phyloP scores from a whole-genome alignment of 2,329 filamentous ascomycete genomes.

The Penicillium rolfsii region DNA sequence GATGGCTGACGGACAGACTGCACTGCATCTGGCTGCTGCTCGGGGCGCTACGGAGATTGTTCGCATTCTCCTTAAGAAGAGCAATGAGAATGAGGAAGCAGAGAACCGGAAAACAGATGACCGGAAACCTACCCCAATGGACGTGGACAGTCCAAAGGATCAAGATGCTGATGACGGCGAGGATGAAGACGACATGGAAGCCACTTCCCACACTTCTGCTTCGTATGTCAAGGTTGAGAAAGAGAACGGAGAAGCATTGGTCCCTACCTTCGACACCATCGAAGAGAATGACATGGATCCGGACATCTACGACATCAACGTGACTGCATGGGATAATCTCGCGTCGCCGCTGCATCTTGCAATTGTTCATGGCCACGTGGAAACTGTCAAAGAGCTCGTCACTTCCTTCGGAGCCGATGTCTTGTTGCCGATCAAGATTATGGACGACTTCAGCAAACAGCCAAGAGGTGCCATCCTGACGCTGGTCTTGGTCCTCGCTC shows the following conservation, averaged over 20 bases:
- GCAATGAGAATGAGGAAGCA: conserved; percentile 60
- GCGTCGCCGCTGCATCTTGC: conserved; percentile 77
- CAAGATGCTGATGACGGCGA: conserved; percentile 33
- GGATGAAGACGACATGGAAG: conserved; percentile 37
- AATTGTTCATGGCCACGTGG: conserved; percentile 71
- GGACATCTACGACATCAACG: conserved; percentile 78
- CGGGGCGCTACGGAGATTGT: conserved; percentile 71
- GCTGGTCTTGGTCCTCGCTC: conserved; percentile 66
- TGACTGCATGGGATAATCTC: conserved; percentile 77
- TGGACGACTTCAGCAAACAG: conserved; percentile 47
- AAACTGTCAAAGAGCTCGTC: conserved; percentile 70
- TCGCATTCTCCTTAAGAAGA: conserved; percentile 72
- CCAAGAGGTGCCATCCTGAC: conserved; percentile 68
- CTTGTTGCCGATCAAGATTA: conserved; percentile 72
- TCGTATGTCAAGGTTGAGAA: conserved; percentile 71
- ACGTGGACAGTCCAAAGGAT: conserved; percentile 30
- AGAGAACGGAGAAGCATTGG: conserved; percentile 28
- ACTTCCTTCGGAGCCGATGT: conserved; percentile 76
- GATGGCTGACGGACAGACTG: conserved; percentile 77
- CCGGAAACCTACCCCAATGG: conserved; percentile 25
- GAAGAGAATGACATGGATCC: conserved; percentile 67
- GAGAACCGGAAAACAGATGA: conserved; percentile 21
- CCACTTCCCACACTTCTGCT: conserved; percentile 60
- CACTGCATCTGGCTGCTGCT: conserved; percentile 78
- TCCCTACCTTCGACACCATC: conserved; percentile 49